Conservation (phyloP, 257 asterid species). For the Rhazya stricta region DNA sequence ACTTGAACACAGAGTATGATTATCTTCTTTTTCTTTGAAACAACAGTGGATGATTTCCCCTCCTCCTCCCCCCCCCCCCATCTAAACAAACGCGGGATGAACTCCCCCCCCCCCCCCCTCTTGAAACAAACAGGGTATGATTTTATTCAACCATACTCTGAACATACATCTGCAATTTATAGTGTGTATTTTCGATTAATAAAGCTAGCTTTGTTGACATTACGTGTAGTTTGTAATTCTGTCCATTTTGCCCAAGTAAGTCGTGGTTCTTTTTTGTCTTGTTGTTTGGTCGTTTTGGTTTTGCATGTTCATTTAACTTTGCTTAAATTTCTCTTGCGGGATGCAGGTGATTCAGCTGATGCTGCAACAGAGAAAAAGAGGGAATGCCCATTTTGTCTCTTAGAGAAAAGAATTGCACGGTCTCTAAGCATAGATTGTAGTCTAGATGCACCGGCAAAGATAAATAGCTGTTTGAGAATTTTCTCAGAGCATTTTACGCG, state of each 20-base stretch:
- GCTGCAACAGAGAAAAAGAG: slow-evolving; percentile 72
- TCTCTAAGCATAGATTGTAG: slow-evolving; percentile 64
- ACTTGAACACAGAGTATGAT: too few relatives aligned
- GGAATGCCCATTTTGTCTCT: slow-evolving; percentile 92
- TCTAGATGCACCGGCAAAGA: slow-evolving; percentile 63
- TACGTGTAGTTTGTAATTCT: neutral
- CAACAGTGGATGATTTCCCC: too few relatives aligned
- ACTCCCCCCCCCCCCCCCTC: too few relatives aligned
- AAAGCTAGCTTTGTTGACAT: neutral
- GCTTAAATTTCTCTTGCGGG: neutral
- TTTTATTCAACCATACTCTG: neutral
- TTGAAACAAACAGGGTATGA: neutral
- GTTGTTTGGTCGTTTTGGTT: neutral
- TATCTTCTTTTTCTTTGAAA: too few relatives aligned
- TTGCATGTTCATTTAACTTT: neutral
- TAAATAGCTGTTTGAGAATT: slow-evolving; percentile 66
- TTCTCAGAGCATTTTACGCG: slow-evolving; percentile 76
- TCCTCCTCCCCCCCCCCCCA: too few relatives aligned
- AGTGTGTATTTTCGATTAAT: neutral
- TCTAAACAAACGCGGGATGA: too few relatives aligned
- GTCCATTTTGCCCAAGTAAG: neutral
- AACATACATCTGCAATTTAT: neutral
- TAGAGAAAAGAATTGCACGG: slow-evolving; percentile 76
- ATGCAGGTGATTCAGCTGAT: slow-evolving; percentile 64
- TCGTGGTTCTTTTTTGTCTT: neutral